A percentile compares a stretch with the other conserved stretches of the same genome.
These are phyloP conservation scores for Fusarium nisikadoi DNA, from an alignment of 2,329 filamentous ascomycete genomes.

Conservation along the genomic window DNA sequence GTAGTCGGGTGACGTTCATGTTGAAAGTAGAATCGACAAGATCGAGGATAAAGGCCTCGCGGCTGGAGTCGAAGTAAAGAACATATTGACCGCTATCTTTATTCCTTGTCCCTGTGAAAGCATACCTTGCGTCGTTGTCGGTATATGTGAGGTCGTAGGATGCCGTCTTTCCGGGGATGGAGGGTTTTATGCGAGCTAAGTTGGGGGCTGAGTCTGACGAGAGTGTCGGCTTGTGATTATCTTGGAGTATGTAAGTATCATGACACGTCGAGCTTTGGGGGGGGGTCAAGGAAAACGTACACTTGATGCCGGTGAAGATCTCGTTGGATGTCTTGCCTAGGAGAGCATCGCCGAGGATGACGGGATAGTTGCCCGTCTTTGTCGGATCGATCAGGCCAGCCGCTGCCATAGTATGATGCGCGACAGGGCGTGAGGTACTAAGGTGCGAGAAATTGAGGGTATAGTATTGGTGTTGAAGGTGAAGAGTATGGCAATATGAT, in stretches of 20 bases:
- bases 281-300: constrained; percentile 54
- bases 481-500: neutral
- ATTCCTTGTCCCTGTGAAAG: constrained; percentile 69
- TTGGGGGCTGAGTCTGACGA: constrained; percentile 61
- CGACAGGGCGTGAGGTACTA: neutral
- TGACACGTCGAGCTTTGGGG: neutral
- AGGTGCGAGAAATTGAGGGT: neutral
- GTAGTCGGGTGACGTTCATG: constrained; percentile 83
- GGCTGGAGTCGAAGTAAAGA: constrained; percentile 79
- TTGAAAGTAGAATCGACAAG: constrained; percentile 83
- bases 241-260: constrained; percentile 50
- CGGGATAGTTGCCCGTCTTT: constrained; percentile 69
- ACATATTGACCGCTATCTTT: constrained; percentile 68
- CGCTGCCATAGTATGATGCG: constrained; percentile 35
- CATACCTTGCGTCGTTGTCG: constrained; percentile 67
- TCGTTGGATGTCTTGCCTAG: constrained; percentile 66
- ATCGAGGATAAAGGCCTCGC: constrained; percentile 84
- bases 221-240: constrained; percentile 70
- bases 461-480: neutral
- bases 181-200: constrained; percentile 63
- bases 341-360: constrained; percentile 71
- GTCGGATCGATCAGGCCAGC: constrained; percentile 66
- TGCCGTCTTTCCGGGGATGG: constrained; percentile 58
- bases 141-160: constrained; percentile 67
- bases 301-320: constrained; percentile 69